Conservation (phyloP, 2,329 filamentous ascomycete species). For the Clarireedia homoeocarpa region DNA sequence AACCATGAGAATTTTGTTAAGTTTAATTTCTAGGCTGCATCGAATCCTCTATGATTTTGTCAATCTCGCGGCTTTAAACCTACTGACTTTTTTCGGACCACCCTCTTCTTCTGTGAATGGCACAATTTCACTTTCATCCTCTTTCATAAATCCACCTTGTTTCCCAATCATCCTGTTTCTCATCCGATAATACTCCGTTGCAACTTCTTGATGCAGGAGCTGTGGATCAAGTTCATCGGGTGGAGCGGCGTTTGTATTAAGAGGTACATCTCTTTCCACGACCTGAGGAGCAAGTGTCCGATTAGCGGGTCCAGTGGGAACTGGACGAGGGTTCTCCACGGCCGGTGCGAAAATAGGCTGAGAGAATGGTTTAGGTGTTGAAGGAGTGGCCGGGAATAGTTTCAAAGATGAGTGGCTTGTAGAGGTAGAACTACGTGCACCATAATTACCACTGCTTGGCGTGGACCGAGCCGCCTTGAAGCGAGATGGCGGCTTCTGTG, state of each 20-base stretch:
- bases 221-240: constrained; percentile 66
- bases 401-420: constrained; percentile 11
- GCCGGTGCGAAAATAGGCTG: constrained; percentile 21
- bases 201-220: constrained; percentile 68
- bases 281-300: constrained; percentile 51
- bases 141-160: constrained; percentile 72
- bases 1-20: too few relatives aligned
- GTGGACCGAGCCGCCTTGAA: constrained; percentile 34
- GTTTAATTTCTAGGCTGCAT: too few relatives aligned
- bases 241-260: constrained; percentile 30
- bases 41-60: constrained; percentile 30
- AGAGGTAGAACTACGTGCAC: constrained; percentile 18
- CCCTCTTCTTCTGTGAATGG: constrained; percentile 60
- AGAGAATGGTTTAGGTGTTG: constrained; percentile 21
- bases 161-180: constrained; percentile 77
- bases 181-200: constrained; percentile 72
- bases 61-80: constrained; percentile 65
- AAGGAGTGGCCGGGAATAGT: constrained; percentile 19
- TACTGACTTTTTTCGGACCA: constrained; percentile 56
- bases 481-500: constrained; percentile 33
- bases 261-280: constrained; percentile 43
- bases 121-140: constrained; percentile 56
- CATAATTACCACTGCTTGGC: constrained; percentile 13
- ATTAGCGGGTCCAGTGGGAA: constrained; percentile 32
- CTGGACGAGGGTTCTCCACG: constrained; percentile 14